phyloP scores from a whole-genome alignment of 2,329 filamentous ascomycete genomes.

The Blumeriella jaapii region DNA sequence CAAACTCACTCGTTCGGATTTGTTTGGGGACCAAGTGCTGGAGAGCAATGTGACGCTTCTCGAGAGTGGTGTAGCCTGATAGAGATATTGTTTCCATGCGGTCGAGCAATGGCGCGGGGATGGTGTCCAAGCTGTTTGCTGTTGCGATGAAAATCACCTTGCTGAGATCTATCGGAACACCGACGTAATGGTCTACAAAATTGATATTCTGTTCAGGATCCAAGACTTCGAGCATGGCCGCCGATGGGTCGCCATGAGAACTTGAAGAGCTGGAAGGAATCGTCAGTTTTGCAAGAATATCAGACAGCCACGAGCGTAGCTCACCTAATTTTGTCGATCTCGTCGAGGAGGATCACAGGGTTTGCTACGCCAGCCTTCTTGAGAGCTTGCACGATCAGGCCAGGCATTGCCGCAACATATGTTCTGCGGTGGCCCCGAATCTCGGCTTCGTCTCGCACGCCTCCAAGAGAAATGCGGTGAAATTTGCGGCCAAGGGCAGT shows the following conservation, averaged over 20 bases:
- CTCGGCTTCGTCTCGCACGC: conserved; percentile 91
- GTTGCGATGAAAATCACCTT: conserved; percentile 97
- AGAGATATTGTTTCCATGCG: conserved; percentile 94
- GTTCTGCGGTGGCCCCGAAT: conserved; percentile 90
- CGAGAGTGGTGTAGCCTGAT: conserved; percentile 89
- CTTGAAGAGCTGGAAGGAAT: conserved; percentile 46
- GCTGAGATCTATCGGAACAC: conserved; percentile 88
- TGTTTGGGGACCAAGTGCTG: conserved; percentile 96
- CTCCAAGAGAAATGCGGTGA: conserved; percentile 90
- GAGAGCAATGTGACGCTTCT: conserved; percentile 90
- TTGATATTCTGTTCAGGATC: conserved; percentile 95
- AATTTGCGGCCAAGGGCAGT: conserved; percentile 90
- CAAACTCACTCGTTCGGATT: conserved; percentile 53
- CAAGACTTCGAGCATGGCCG: conserved; percentile 94
- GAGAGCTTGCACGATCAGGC: conserved; percentile 81
- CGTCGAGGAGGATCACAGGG: conserved; percentile 88
- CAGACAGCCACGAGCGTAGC: conserved; percentile 5
- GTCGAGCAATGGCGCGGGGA: conserved; percentile 85
- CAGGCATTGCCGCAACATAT: conserved; percentile 98
- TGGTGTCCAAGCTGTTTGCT: conserved; percentile 88
- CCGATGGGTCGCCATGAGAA: conserved; percentile 89
- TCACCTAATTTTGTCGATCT: conserved; percentile 84
- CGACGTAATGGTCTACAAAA: conserved; percentile 93
- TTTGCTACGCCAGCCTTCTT: conserved; percentile 95
- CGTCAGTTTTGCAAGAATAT: not conserved